A percentile compares a stretch with the other conserved stretches of the same genome.
Conservation (phyloP, 352 stramenopile species). For the Hyaloperonospora arabidopsidis region DNA sequence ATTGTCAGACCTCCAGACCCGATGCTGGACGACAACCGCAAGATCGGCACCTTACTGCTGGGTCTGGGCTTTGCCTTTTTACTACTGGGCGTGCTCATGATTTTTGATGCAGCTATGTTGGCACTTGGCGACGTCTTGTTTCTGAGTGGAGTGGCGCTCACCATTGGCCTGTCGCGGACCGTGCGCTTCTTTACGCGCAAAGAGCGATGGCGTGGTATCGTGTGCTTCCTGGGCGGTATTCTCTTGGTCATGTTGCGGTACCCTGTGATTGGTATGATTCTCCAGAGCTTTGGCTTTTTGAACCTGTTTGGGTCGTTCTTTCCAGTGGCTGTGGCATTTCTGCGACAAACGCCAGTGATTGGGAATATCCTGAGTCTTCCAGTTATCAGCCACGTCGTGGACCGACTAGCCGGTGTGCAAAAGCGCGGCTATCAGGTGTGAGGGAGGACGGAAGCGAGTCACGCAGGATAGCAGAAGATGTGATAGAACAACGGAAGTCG, state of each 20-base stretch:
- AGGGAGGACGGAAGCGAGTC: slow-evolving; percentile 1
- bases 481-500: slow-evolving; percentile 9
- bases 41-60: slow-evolving; percentile 92
- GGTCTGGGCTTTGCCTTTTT: slow-evolving; percentile 89
- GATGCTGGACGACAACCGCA: slow-evolving; percentile 91
- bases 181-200: slow-evolving; percentile 91
- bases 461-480: slow-evolving; percentile 8
- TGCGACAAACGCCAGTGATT: slow-evolving; percentile 89
- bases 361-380: slow-evolving; percentile 83
- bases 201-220: slow-evolving; percentile 90
- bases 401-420: slow-evolving; percentile 71
- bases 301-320: slow-evolving; percentile 96
- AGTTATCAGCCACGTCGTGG: slow-evolving; percentile 71
- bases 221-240: slow-evolving; percentile 91
- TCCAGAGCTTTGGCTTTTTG: slow-evolving; percentile 90
- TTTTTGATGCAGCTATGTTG: slow-evolving; percentile 92
- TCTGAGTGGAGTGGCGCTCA: slow-evolving; percentile 88
- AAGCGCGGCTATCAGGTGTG: slow-evolving; percentile 86
- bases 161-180: slow-evolving; percentile 89
- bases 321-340: slow-evolving; percentile 88
- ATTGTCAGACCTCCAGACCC: not conserved
- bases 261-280: slow-evolving; percentile 90
- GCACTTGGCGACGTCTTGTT: slow-evolving; percentile 92
- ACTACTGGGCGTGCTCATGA: slow-evolving; percentile 89
- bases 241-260: slow-evolving; percentile 89